Base-by-base conservation (phyloP, 2,329 filamentous ascomycete species). In the Trichoderma oligosporum region DNA sequence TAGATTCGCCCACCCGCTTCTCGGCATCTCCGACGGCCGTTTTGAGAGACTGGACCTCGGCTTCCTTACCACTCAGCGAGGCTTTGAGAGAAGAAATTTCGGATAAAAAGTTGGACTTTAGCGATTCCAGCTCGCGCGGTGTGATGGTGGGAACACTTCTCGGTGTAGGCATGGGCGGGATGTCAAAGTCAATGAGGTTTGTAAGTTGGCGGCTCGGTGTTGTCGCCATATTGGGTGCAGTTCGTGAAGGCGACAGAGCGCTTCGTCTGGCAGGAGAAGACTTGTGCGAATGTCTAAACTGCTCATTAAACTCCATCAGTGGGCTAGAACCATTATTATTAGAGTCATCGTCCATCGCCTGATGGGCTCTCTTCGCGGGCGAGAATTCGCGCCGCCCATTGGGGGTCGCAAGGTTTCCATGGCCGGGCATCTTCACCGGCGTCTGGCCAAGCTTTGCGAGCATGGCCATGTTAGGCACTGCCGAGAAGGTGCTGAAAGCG, bases 1-100 rank as follows among this genome's bases (percentile, higher is more conserved):
- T 81, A 51, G 87, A 88, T 74, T 94, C 88, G 27, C 91, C 93
- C 18, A 95, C 92, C 20, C 93, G 87, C 69, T 91, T 88, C 76
- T 99, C 94, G 0, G 94, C 93, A 72, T 97, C 92, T 5, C 84
- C 84, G 27, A 97, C 85, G 0, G 94, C 91, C 41, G 88, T 85
- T 70, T 96, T 96, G 58, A 97, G 81, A 31, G 88, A 93, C 49
- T 86, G 80, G 33, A 94, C 90, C 71, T 97, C 92, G 5, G 93
- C 93, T 70, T 97, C 93, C 67, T 94, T 95, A 47, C 94, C 94
- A 65, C 87, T 92, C 8, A 99, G 78, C 8, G 90, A 93, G 3
- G 94, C 94, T 68, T 90, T 94, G 16, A 99, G 82, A n/a, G 89
- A 91, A 61, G 91, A 96, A 59, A 99, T 96, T 69, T 97, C 90